Conservation (phyloP, 2,329 filamentous ascomycete species). For the Colletotrichum cordylinicola region DNA sequence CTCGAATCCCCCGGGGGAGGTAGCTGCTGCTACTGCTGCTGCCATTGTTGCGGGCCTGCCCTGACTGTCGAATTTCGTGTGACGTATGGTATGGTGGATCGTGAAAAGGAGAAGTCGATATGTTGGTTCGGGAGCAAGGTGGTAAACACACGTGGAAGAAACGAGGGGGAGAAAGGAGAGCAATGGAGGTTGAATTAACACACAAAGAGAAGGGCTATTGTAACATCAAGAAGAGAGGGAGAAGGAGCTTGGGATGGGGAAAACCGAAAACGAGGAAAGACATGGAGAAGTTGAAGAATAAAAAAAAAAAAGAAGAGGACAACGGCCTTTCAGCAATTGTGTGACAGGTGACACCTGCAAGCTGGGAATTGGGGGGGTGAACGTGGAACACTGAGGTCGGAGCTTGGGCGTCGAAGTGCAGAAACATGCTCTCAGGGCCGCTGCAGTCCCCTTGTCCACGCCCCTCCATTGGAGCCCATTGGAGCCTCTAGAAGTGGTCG, state of each 20-base stretch:
- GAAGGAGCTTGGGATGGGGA: not conserved
- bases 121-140: not conserved
- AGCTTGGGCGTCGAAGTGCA: constrained; percentile 12
- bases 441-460: not conserved
- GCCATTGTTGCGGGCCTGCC: constrained; percentile 20
- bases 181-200: not conserved
- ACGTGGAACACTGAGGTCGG: constrained; percentile 8
- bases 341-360: not conserved
- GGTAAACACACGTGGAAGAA: not conserved
- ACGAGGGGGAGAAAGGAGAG: not conserved
- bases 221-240: not conserved
- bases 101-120: not conserved
- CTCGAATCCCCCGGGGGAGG: constrained; percentile 52
- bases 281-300: not conserved
- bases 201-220: not conserved
- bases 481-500: not conserved
- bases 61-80: not conserved
- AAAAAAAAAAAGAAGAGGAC: not conserved
- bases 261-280: not conserved
- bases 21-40: not conserved
- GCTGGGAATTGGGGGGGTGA: not conserved
- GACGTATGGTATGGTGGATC: not conserved
- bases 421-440: constrained; percentile 9
- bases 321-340: not conserved
- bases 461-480: not conserved